Conservation (phyloP, 169 alveolate genomes). For the Perkinsus marinus region DNA sequence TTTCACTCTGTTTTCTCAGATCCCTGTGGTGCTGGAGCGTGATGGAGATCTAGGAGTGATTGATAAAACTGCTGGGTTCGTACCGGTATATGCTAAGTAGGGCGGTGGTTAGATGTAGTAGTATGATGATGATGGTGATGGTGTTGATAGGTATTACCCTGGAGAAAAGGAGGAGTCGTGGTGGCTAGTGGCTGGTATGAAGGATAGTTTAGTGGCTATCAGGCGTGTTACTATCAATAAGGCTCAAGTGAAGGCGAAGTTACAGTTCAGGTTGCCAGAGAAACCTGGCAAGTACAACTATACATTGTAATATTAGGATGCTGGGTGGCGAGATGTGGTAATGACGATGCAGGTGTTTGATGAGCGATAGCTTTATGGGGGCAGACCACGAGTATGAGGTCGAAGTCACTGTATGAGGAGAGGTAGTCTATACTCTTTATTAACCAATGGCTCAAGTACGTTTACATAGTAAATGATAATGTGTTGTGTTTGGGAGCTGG, state of each 20-base stretch:
- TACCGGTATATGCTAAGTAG: conserved; percentile 21
- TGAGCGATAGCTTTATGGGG: conserved; percentile 60
- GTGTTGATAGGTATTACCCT: conserved; percentile 64
- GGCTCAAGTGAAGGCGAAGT: conserved; percentile 41
- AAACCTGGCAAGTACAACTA: conserved; percentile 49
- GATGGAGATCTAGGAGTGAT: conserved; percentile 24
- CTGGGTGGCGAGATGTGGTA: no score
- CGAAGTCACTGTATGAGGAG: conserved; percentile 8
- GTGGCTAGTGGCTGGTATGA: conserved; percentile 93
- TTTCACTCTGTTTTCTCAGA: not conserved
- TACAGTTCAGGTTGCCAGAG: conserved; percentile 61
- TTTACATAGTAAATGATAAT: not conserved
- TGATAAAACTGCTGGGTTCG: conserved; percentile 22
- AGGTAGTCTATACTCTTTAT: conserved; percentile 14
- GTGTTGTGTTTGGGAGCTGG: no score
- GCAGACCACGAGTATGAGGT: conserved; percentile 56
- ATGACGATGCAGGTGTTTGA: conserved; percentile 12
- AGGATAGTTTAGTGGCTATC: conserved; percentile 67
- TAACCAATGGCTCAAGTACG: not conserved
- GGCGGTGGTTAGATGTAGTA: conserved; percentile 9
- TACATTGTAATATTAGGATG: conserved; percentile 24
- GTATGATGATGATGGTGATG: conserved; percentile 18
- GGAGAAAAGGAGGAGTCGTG: conserved; percentile 92
- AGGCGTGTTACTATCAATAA: conserved; percentile 58
- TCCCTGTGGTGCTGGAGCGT: conserved; percentile 23